phyloP scores from a whole-genome alignment of 176 grass and related monocot species.

The Aegilops tauschii region DNA sequence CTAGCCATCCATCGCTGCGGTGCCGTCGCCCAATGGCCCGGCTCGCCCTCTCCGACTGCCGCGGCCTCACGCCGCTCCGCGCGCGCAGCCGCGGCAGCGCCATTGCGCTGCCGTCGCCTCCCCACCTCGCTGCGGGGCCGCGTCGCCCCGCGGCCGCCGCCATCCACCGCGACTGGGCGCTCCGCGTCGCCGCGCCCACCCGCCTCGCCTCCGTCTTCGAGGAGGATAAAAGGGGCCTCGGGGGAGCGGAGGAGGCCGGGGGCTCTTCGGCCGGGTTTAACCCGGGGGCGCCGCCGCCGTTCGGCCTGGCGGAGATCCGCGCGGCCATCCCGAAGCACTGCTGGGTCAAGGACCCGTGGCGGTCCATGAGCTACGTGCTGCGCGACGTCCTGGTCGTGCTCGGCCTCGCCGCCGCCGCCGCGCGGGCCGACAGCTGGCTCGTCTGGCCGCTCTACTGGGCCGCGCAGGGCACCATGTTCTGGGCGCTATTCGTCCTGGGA shows the following conservation, averaged over 20 bases:
- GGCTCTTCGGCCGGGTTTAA: constrained; percentile 42
- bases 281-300: constrained; percentile 69
- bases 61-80: constrained; percentile 59
- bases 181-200: constrained; percentile 64
- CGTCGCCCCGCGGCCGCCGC: constrained; percentile 15
- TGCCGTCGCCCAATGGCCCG: constrained; percentile 42
- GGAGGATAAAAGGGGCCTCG: constrained; percentile 26
- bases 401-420: constrained; percentile 74
- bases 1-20: not conserved
- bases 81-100: constrained; percentile 32
- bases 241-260: constrained; percentile 10
- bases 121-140: constrained; percentile 34
- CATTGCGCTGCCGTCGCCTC: constrained; percentile 38
- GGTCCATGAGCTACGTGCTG: constrained; percentile 84
- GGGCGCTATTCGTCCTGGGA: constrained; percentile 95
- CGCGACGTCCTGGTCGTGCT: constrained; percentile 75
- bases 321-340: constrained; percentile 95
- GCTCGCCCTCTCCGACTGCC: constrained; percentile 63
- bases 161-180: constrained; percentile 72
- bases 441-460: constrained; percentile 97
- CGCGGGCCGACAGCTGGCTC: constrained; percentile 69
- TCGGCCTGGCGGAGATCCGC: constrained; percentile 76
- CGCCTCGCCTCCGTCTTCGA: constrained; percentile 33
- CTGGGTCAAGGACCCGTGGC: constrained; percentile 89
- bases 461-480: constrained; percentile 97